These are phyloP conservation scores for Amanita rimosa DNA, from an alignment of 768 basidiomycete species.

Conservation along the genomic window DNA sequence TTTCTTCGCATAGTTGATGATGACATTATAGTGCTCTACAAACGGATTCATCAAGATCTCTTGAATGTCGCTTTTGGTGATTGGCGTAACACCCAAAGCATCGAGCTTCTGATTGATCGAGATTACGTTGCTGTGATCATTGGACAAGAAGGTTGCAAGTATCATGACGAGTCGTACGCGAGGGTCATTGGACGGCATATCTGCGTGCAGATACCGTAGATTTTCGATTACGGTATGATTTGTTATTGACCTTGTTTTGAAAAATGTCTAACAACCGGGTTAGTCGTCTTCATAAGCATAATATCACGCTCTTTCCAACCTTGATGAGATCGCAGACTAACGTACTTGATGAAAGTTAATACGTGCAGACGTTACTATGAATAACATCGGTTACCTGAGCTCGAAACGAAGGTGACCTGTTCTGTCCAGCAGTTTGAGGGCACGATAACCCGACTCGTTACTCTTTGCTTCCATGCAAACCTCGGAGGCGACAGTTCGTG, in stretches of 20 bases:
- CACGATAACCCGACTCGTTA: slow-evolving; percentile 59
- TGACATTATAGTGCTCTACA: slow-evolving; percentile 41
- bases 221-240: slow-evolving; percentile 33
- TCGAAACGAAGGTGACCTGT: slow-evolving; percentile 58
- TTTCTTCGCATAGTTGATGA: slow-evolving; percentile 37
- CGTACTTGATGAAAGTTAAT: slow-evolving; percentile 20
- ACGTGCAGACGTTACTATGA: slow-evolving; percentile 3
- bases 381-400: slow-evolving; percentile 36
- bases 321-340: slow-evolving; percentile 59
- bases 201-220: slow-evolving; percentile 50
- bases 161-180: slow-evolving; percentile 63
- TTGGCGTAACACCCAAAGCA: slow-evolving; percentile 38
- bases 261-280: slow-evolving; percentile 40
- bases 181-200: slow-evolving; percentile 53
- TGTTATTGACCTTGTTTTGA: slow-evolving; percentile 57
- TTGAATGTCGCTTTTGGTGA: slow-evolving; percentile 47
- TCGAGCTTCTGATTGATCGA: slow-evolving; percentile 42
- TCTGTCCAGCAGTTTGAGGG: slow-evolving; percentile 57
- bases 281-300: slow-evolving; percentile 1
- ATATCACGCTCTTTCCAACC: slow-evolving; percentile 22
- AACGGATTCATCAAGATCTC: slow-evolving; percentile 62
- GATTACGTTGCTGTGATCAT: slow-evolving; percentile 20
- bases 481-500: slow-evolving; percentile 74
- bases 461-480: slow-evolving; percentile 71
- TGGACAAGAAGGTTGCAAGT: slow-evolving; percentile 47